These are phyloP conservation scores for Acanthochlamys bracteata DNA, from an alignment of 106 monocot species.

Conservation along the genomic window DNA sequence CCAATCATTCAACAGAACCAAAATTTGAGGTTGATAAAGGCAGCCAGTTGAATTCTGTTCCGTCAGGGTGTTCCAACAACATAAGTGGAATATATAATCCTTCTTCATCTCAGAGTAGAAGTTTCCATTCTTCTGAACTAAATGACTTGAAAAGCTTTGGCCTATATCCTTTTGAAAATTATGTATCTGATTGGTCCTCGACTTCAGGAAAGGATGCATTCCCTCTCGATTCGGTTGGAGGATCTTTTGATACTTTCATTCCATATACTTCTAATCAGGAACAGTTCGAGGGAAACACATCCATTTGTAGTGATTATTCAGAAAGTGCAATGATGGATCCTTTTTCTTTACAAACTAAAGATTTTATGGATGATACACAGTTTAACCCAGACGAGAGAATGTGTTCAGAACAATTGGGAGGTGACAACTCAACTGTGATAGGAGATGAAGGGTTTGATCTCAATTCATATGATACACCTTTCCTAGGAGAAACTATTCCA, in stretches of 20 bases:
- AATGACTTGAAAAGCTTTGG: conserved; percentile 3
- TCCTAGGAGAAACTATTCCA: not conserved
- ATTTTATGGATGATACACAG: conserved; percentile 3
- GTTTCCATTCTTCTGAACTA: not conserved
- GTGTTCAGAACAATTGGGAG: conserved; percentile 2
- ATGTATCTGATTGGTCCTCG: conserved; percentile 10
- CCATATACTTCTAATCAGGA: conserved; percentile 14
- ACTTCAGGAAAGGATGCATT: not conserved
- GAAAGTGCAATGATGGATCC: conserved; percentile 4
- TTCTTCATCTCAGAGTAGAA: not conserved
- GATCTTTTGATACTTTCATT: conserved; percentile 11
- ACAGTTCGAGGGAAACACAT: conserved; percentile 13
- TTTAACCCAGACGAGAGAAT: conserved; percentile 1
- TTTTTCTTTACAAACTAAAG: conserved; percentile 1
- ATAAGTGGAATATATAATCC: conserved; percentile 4
- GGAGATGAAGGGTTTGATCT: conserved; percentile 1
- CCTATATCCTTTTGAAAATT: conserved; percentile 1
- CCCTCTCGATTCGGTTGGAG: conserved; percentile 7
- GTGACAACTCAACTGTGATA: conserved; percentile 7
- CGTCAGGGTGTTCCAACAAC: conserved; percentile 7
- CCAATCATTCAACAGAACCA: conserved; percentile 5
- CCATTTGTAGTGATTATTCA: not conserved
- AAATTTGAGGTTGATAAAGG: conserved; percentile 7
- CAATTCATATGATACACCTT: not conserved
- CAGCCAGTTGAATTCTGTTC: not conserved